Conservation (phyloP, 345 rosid genomes). For the Rubroshorea leprosula region DNA sequence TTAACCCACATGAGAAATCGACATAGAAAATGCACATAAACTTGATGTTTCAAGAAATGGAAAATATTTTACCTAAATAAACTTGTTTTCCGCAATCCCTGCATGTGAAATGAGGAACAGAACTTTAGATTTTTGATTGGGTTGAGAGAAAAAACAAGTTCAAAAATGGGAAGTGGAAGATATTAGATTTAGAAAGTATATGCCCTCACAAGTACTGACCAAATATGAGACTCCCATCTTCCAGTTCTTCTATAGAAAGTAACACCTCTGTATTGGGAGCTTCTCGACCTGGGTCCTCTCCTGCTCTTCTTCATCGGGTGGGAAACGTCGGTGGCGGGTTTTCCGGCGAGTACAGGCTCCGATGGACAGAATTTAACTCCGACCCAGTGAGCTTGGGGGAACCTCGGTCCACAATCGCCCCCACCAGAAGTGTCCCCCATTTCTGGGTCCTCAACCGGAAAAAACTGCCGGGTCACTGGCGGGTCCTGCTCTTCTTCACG, state of each 20-base stretch:
- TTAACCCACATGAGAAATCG: slow-evolving; percentile 16
- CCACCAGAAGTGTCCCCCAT: slow-evolving; percentile 29
- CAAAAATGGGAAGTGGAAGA: neutral
- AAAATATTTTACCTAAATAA: slow-evolving; percentile 63
- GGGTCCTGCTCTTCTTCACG: slow-evolving; percentile 31
- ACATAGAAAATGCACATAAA: neutral
- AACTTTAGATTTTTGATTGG: slow-evolving; percentile 9
- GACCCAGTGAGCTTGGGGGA: slow-evolving; percentile 64
- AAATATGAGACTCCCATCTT: slow-evolving; percentile 99
- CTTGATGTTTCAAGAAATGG: neutral
- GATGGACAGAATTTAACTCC: slow-evolving; percentile 64
- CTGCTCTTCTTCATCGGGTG: slow-evolving; percentile 85
- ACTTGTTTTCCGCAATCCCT: slow-evolving; percentile 99
- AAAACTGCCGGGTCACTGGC: slow-evolving; percentile 77
- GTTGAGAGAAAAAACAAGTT: slow-evolving; percentile 8
- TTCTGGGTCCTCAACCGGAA: slow-evolving; percentile 53
- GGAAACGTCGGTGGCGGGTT: slow-evolving; percentile 31
- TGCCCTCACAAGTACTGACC: too few relatives aligned
- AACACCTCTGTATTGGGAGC: slow-evolving; percentile 96
- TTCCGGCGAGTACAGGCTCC: slow-evolving; percentile 36
- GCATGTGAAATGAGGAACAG: slow-evolving; percentile 9
- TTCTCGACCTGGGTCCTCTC: slow-evolving; percentile 91
- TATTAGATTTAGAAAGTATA: slow-evolving; percentile 12
- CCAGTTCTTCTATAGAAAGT: slow-evolving; percentile 97
- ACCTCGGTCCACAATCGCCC: slow-evolving; percentile 25